These are phyloP conservation scores for Aspergillus asperescens DNA, from an alignment of 495 filamentous ascomycete species.

Conservation along the genomic window DNA sequence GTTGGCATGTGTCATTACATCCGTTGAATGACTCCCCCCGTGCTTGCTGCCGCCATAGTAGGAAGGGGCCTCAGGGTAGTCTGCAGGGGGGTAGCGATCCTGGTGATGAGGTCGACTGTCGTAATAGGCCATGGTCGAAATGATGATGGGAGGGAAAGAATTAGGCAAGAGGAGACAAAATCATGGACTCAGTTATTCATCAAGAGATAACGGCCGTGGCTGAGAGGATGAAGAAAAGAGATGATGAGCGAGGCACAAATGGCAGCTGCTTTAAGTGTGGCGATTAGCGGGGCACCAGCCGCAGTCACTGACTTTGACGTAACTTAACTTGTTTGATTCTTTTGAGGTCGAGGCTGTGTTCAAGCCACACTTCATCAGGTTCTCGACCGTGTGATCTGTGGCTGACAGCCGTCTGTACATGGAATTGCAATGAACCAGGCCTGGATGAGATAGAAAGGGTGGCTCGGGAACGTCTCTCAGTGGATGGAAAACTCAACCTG, in stretches of 20 bases:
- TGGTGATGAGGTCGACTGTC: constrained; percentile 33
- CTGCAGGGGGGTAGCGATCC: constrained; percentile 29
- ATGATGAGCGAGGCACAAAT: background rate
- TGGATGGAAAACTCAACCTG: background rate
- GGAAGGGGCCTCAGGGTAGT: constrained; percentile 29
- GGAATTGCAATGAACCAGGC: background rate
- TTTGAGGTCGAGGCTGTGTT: background rate
- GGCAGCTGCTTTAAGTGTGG: constrained; percentile 7
- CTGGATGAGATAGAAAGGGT: background rate
- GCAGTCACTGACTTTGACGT: constrained; percentile 11
- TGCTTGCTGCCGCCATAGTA: constrained; percentile 23
- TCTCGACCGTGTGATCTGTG: background rate
- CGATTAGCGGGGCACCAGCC: constrained; percentile 15
- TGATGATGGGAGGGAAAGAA: background rate
- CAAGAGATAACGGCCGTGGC: constrained; percentile 5
- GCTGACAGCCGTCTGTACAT: background rate
- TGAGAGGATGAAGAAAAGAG: constrained; percentile 8
- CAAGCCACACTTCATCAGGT: constrained; percentile 1
- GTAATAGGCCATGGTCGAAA: constrained; percentile 37
- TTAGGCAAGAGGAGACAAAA: constrained; percentile 6
- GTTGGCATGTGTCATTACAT: constrained; percentile 47
- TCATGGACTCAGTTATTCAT: background rate
- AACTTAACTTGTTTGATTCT: constrained; percentile 2
- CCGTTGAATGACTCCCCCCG: constrained; percentile 23
- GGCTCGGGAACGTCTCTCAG: background rate